Percentiles rank a stretch among this genome's conserved stretches.
Conservation (phyloP, 2,329 filamentous ascomycete genomes). For the Diaporthe amygdali region DNA sequence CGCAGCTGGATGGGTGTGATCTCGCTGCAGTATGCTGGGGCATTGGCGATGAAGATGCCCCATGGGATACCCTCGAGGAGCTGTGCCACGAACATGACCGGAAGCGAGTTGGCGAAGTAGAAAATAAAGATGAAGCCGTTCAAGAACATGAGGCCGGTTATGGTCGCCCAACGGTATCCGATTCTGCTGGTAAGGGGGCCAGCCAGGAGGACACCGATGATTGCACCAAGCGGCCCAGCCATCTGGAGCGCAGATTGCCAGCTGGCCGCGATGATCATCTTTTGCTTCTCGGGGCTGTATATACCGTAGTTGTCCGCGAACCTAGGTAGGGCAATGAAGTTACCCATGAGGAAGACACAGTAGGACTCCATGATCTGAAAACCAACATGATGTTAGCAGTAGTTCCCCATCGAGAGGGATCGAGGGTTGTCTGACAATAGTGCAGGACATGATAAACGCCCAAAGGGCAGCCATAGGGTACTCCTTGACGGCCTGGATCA, state of each 20-base stretch:
- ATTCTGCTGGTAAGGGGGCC: slow-evolving; percentile 64
- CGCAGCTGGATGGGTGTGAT: slow-evolving; percentile 64
- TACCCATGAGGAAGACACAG: slow-evolving; percentile 64
- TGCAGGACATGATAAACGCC: slow-evolving; percentile 45
- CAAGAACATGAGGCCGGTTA: slow-evolving; percentile 59
- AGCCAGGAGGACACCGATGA: slow-evolving; percentile 64
- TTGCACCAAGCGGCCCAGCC: slow-evolving; percentile 61
- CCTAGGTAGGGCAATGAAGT: slow-evolving; percentile 57
- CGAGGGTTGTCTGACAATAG: slow-evolving; percentile 41
- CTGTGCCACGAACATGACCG: slow-evolving; percentile 57
- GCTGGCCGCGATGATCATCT: slow-evolving; percentile 49
- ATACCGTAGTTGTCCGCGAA: slow-evolving; percentile 56
- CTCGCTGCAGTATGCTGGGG: slow-evolving; percentile 66
- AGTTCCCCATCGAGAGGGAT: slow-evolving; percentile 20
- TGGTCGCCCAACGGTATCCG: slow-evolving; percentile 65
- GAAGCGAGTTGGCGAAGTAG: slow-evolving; percentile 49
- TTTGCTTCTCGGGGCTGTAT: slow-evolving; percentile 27
- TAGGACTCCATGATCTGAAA: slow-evolving; percentile 71
- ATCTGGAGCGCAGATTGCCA: slow-evolving; percentile 66
- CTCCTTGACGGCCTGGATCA: slow-evolving; percentile 37
- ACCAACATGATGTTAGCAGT: slow-evolving; percentile 28
- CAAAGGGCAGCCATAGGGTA: slow-evolving; percentile 44
- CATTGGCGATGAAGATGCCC: slow-evolving; percentile 71
- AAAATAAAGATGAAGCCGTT: slow-evolving; percentile 63
- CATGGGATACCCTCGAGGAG: slow-evolving; percentile 67